A percentile compares a stretch with the other conserved stretches of the same genome.
Conservation (phyloP, 2,329 filamentous ascomycete species). For the Grosmannia serpens region DNA sequence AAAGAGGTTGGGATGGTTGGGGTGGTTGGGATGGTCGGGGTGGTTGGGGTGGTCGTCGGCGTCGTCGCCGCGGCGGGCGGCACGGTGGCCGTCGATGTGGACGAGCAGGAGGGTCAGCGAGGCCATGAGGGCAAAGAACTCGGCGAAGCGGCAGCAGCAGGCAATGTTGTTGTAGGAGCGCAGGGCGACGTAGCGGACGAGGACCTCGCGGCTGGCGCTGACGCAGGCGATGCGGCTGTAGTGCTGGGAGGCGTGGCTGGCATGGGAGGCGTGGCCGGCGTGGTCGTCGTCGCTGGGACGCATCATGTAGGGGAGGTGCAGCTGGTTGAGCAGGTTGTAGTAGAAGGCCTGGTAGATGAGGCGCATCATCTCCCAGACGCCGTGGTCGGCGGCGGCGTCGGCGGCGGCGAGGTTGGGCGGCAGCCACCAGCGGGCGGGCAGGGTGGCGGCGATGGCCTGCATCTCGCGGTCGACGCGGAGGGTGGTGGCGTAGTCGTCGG, state of each 20-base stretch:
- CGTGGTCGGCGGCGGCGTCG: conserved; percentile 6
- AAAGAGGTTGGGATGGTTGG: conserved; percentile 12
- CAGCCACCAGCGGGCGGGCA: conserved; percentile 33
- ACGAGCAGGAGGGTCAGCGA: conserved; percentile 25
- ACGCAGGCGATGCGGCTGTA: conserved; percentile 25
- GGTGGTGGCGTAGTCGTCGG: conserved; percentile 18
- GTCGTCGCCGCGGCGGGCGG: not conserved
- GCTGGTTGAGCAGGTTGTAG: conserved; percentile 25
- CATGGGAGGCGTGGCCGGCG: no score
- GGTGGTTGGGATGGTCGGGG: not conserved
- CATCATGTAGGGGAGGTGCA: conserved; percentile 29
- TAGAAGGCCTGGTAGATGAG: conserved; percentile 25
- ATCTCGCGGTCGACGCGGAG: conserved; percentile 26
- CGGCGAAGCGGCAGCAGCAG: conserved; percentile 22
- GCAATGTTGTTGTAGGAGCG: conserved; percentile 19
- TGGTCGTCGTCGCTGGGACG: conserved; percentile 11
- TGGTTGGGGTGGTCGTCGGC: not conserved
- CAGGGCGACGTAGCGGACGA: conserved; percentile 23
- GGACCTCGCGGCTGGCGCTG: conserved; percentile 26
- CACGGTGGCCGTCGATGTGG: conserved; percentile 21
- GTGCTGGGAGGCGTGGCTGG: conserved; percentile 9
- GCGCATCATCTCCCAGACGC: conserved; percentile 19
- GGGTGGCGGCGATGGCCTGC: conserved; percentile 21
- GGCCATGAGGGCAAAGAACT: conserved; percentile 21
- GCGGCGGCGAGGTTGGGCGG: conserved; percentile 10